These are phyloP conservation scores for Apophysomyces ossiformis DNA, from an alignment of 371 early-diverging fungal species.

Conservation along the genomic window DNA sequence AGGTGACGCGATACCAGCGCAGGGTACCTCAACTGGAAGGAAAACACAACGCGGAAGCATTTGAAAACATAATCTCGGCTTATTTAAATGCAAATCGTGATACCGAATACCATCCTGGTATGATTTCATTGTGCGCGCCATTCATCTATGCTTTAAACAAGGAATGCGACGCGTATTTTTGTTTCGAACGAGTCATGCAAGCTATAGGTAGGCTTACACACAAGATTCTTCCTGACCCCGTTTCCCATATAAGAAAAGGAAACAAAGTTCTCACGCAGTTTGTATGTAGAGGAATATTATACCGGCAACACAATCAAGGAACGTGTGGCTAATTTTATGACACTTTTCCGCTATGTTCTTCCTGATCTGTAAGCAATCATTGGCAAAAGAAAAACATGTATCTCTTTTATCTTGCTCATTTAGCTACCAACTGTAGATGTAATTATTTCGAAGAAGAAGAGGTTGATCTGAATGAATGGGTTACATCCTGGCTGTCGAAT, in stretches of 20 bases:
- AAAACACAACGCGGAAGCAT: conserved; percentile 42
- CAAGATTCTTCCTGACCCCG: too few species aligned
- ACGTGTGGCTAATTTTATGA: conserved; percentile 83
- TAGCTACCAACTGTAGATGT: conserved; percentile 35
- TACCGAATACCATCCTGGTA: conserved; percentile 76
- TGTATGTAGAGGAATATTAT: conserved; percentile 64
- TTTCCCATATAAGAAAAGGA: not conserved
- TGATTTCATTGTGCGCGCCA: conserved; percentile 86
- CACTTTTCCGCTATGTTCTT: conserved; percentile 73
- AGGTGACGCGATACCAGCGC: conserved; percentile 80
- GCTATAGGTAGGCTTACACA: conserved; percentile 58
- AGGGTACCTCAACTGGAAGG: conserved; percentile 38
- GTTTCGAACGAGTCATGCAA: conserved; percentile 78
- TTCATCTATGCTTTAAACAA: conserved; percentile 75
- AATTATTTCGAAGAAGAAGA: conserved; percentile 96
- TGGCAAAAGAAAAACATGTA: too few species aligned
- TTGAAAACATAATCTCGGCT: conserved; percentile 86
- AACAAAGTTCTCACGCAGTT: conserved; percentile 10
- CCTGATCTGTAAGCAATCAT: conserved; percentile 62
- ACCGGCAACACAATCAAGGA: conserved; percentile 60
- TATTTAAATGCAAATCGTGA: conserved; percentile 80
- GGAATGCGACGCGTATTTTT: conserved; percentile 83
- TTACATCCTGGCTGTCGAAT: conserved; percentile 86
- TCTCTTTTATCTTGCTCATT: conserved; percentile 2
- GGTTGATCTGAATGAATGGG: conserved; percentile 90